Conservation (phyloP, 352 stramenopile genomes). For the Pythium rhizo-oryzae region DNA sequence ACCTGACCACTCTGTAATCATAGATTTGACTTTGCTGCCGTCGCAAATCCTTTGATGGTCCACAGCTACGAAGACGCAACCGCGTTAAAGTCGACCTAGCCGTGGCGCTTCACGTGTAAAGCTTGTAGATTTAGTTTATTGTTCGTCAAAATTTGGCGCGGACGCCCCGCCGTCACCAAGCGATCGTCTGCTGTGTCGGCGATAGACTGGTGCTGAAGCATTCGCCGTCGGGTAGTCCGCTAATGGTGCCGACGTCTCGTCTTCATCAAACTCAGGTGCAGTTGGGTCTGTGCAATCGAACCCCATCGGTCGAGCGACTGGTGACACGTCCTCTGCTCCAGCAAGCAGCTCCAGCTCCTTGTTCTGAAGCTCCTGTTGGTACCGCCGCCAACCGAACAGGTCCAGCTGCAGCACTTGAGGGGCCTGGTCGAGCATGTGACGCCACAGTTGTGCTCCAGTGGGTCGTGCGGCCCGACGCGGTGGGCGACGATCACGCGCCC, state of each 20-base stretch:
- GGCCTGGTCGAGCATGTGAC: slow-evolving; percentile 19
- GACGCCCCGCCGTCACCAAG: too few relatives aligned
- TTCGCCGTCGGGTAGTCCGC: background rate
- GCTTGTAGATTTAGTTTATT: too few relatives aligned
- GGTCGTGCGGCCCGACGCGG: background rate
- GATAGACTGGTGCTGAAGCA: slow-evolving; percentile 7
- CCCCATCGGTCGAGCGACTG: slow-evolving; percentile 7
- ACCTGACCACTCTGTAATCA: too few relatives aligned
- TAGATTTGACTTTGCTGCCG: too few relatives aligned
- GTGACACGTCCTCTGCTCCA: slow-evolving; percentile 13
- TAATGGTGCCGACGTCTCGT: slow-evolving; percentile 6
- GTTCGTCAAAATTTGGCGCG: too few relatives aligned
- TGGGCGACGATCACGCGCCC: background rate
- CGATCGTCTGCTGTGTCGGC: background rate
- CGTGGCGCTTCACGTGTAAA: too few relatives aligned
- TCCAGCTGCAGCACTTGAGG: slow-evolving; percentile 11
- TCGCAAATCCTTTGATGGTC: too few relatives aligned
- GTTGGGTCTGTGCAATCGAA: slow-evolving; percentile 11
- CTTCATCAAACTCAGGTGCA: slow-evolving; percentile 15
- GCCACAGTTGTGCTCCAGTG: background rate
- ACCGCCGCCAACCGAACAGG: slow-evolving; percentile 21
- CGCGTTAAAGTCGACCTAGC: too few relatives aligned
- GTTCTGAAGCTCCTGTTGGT: background rate
- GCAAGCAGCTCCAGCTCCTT: slow-evolving; percentile 17
- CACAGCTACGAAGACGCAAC: too few relatives aligned